Base-by-base conservation (phyloP, 2,329 filamentous ascomycete genomes). In the Corynespora cassiicola region DNA sequence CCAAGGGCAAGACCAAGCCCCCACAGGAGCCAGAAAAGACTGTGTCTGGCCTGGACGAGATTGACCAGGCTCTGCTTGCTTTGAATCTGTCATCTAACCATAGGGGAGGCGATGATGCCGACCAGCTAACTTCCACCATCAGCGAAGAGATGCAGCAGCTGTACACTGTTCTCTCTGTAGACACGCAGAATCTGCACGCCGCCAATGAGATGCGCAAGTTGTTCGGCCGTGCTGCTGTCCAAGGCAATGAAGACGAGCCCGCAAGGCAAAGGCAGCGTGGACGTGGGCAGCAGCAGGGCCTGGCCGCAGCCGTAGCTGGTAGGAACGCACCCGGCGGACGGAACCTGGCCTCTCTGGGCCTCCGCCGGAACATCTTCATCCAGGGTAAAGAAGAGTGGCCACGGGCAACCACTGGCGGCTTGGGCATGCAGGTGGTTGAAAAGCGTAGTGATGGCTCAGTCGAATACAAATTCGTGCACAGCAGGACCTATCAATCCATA, bases 341-440 rank as follows among this genome's bases (percentile, higher is more conserved):
- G 52, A 84, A 81, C 52, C 75, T 94, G 34, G 81, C 84, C 1
- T 85, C 89, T 35, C 76, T 90, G 20, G 84, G 86, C 14, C 74
- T 88, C 19, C 81, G 88, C 28, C 81, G 86, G 22, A 96, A 96
- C 59, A 78, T 88, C 9, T 92, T 96, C 60, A 83, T 95, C 43
- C 87, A 90, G 53, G 89, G 88, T 31, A 91, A 90, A 58, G 89
- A 94, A 49, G 83, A 88, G 33, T 96, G 91, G 91, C 91, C 90
- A 3, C 78, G 82, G 20, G 84, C 85, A 34, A 82, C 89, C 1
- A 85, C 87, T 21, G 88, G 87, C 11, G 94, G 94, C 0, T 74
- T 99, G 38, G 85, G 84, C 7, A 96, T 99, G 91, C 82, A 86
- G 54, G 72, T 85, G 16, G 77, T 80, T 12, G 72, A 80, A 47